A percentile compares a stretch with the other conserved stretches of the same genome.
phyloP scores from a whole-genome alignment of 225 moss, liverwort and hornwort species.

The Ulota crispa region DNA sequence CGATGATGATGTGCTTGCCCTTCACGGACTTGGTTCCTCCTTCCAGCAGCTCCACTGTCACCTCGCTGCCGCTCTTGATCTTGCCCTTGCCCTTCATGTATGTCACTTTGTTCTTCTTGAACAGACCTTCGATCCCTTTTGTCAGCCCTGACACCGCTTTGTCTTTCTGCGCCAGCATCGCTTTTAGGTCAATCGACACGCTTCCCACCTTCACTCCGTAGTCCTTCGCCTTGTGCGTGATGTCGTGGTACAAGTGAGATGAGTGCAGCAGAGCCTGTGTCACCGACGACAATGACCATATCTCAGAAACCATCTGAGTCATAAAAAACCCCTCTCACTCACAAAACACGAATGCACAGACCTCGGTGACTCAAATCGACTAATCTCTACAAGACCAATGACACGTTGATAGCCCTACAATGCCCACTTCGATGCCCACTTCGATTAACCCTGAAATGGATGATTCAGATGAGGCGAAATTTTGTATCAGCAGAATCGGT shows the following conservation, averaged over 20 bases:
- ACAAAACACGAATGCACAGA: no score
- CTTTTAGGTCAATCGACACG: constrained; percentile 63
- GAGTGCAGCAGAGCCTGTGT: constrained; percentile 88
- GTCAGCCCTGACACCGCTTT: constrained; percentile 84
- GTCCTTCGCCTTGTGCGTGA: constrained; percentile 61
- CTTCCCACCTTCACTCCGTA: constrained; percentile 76
- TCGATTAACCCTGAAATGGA: no score
- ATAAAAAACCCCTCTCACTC: no score
- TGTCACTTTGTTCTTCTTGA: constrained; percentile 95
- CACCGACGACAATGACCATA: background rate
- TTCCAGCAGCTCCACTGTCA: constrained; percentile 72
- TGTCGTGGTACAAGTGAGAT: constrained; percentile 81
- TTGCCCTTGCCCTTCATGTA: constrained; percentile 94
- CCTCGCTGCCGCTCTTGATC: constrained; percentile 62
- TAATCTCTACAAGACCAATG: no score
- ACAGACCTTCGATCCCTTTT: constrained; percentile 89
- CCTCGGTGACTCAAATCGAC: no score
- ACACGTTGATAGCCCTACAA: no score
- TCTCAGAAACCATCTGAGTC: no score
- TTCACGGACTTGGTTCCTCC: constrained; percentile 66
- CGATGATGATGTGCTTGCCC: constrained; percentile 83
- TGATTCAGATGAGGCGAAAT: no score
- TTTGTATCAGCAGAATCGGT: no score
- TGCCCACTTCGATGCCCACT: no score
- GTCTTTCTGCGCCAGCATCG: constrained; percentile 96